Conservation (phyloP, 371 early-diverging fungal species). For the Mortierella sp. region DNA sequence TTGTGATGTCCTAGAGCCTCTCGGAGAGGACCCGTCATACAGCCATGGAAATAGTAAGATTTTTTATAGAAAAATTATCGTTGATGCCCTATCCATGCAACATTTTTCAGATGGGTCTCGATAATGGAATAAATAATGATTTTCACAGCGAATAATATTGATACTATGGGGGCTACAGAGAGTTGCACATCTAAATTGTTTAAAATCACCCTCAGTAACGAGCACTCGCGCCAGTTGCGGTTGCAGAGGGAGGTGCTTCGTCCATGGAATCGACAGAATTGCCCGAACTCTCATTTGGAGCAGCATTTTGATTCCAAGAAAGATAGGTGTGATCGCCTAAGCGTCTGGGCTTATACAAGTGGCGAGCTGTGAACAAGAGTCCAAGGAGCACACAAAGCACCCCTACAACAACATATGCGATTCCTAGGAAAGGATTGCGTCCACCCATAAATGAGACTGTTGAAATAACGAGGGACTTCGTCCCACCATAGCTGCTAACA, state of each 20-base stretch:
- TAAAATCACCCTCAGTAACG: slow-evolving; percentile 23
- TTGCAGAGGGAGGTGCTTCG: slow-evolving; percentile 34
- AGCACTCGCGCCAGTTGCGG: slow-evolving; percentile 44
- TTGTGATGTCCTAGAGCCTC: no score
- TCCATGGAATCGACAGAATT: slow-evolving; percentile 29
- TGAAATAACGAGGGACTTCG: slow-evolving; percentile 92
- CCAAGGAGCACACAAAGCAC: slow-evolving; percentile 87
- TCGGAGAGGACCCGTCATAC: no score
- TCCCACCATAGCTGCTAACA: slow-evolving; percentile 85
- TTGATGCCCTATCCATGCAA: no score
- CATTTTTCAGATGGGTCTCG: no score
- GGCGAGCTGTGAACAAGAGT: slow-evolving; percentile 85
- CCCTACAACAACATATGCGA: slow-evolving; percentile 93
- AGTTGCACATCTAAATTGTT: neutral
- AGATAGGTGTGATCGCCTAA: slow-evolving; percentile 94
- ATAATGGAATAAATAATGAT: no score
- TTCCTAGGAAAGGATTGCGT: slow-evolving; percentile 94
- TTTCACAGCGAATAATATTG: no score
- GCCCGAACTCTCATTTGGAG: slow-evolving; percentile 43
- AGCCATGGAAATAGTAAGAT: no score
- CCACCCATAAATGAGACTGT: slow-evolving; percentile 95
- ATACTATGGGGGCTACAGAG: no score
- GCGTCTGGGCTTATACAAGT: slow-evolving; percentile 92
- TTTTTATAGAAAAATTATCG: neutral
- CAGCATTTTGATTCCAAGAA: slow-evolving; percentile 90